phyloP scores from a whole-genome alignment of 331 rosid species.

The Stylosanthes scabra region DNA sequence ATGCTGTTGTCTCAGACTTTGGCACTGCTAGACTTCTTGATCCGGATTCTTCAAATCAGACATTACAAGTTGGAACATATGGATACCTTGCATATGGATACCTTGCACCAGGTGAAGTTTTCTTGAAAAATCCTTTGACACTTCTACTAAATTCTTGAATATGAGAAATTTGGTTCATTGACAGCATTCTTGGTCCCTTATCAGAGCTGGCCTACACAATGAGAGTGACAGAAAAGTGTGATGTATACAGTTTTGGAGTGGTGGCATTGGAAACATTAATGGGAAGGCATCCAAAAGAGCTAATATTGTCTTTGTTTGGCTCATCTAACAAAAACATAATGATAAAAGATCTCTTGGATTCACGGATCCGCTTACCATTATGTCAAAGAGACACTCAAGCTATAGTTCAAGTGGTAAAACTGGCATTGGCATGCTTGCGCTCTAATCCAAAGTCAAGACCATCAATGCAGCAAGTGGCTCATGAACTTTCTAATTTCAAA shows the following conservation, averaged over 20 bases:
- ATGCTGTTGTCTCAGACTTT: too few relatives aligned
- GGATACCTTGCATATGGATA: conserved; percentile 42
- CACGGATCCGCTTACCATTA: conserved; percentile 36
- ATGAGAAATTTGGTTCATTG: background rate
- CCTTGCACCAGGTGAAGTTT: conserved; percentile 45
- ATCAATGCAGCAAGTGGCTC: too few relatives aligned
- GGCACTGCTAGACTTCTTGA: too few relatives aligned
- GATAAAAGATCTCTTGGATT: conserved; percentile 44
- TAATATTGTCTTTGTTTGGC: conserved; percentile 9
- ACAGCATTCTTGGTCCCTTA: background rate
- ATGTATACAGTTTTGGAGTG: conserved; percentile 53
- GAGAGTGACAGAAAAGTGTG: conserved; percentile 37
- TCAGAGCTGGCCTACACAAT: conserved; percentile 41
- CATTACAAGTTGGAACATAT: background rate
- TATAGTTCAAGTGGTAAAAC: too few relatives aligned
- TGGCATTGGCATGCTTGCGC: too few relatives aligned
- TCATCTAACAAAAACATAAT: background rate
- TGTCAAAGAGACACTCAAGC: too few relatives aligned
- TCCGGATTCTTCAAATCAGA: conserved; percentile 18
- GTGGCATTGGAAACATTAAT: conserved; percentile 42
- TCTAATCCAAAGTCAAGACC: too few relatives aligned
- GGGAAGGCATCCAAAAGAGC: conserved; percentile 50
- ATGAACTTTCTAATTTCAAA: too few relatives aligned
- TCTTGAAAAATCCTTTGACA: background rate
- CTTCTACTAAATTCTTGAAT: too few relatives aligned